These are phyloP conservation scores for Nakazawaea wickerhamii DNA, from an alignment of 805 yeast genomes.

Conservation along the genomic window DNA sequence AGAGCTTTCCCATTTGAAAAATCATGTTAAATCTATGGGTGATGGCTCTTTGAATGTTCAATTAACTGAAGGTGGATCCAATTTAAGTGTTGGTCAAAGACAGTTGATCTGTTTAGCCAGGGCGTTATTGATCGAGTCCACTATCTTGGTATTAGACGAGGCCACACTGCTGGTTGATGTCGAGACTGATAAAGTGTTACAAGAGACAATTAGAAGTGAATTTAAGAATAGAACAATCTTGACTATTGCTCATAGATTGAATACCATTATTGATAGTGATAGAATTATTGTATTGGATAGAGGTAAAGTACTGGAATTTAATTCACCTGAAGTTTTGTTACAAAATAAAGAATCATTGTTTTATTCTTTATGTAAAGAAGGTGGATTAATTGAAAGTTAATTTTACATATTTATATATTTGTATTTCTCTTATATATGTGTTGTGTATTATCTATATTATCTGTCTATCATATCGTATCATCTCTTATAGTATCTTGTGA, in stretches of 20 bases:
- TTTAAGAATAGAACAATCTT: slow-evolving; percentile 61
- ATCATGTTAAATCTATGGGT: slow-evolving; percentile 43
- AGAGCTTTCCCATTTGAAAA: slow-evolving; percentile 62
- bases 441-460: too few relatives aligned
- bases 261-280: slow-evolving; percentile 67
- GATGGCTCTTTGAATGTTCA: slow-evolving; percentile 41
- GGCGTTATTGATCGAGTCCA: slow-evolving; percentile 51
- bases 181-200: slow-evolving; percentile 62
- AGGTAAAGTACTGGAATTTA: slow-evolving; percentile 65
- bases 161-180: slow-evolving; percentile 77
- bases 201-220: slow-evolving; percentile 59
- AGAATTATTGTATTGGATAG: slow-evolving; percentile 58
- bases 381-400: slow-evolving; percentile 44
- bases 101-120: slow-evolving; percentile 64
- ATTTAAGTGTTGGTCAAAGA: slow-evolving; percentile 56
- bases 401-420: neutral
- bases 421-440: too few relatives aligned
- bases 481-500: too few relatives aligned
- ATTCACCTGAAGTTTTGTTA: slow-evolving; percentile 53
- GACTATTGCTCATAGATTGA: slow-evolving; percentile 68
- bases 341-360: slow-evolving; percentile 57
- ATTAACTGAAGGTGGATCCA: slow-evolving; percentile 58
- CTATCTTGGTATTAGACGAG: slow-evolving; percentile 60
- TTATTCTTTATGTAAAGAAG: slow-evolving; percentile 66
- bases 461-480: too few relatives aligned